Conservation (phyloP, 208 protist genomes). For the Trypanosoma mega region DNA sequence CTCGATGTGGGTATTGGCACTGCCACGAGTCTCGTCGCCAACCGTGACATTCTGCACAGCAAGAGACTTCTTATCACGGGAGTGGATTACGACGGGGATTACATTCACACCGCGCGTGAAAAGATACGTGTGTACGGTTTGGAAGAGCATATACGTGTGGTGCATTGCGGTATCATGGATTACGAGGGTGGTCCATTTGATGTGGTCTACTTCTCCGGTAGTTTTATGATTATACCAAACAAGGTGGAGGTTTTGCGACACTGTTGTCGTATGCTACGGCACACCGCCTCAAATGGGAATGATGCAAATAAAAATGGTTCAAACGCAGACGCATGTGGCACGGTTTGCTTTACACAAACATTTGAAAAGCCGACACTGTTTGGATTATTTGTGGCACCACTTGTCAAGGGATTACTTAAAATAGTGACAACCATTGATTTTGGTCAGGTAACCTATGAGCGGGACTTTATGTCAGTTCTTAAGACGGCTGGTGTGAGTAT, state of each 20-base stretch:
- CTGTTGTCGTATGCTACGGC: slow-evolving; percentile 64
- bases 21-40: slow-evolving; percentile 69
- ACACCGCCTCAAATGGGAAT: slow-evolving; percentile 36
- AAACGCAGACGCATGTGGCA: slow-evolving; percentile 38
- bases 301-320: slow-evolving; percentile 3
- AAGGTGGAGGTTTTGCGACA: slow-evolving; percentile 50
- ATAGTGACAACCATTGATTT: slow-evolving; percentile 79
- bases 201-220: slow-evolving; percentile 79
- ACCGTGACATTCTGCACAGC: slow-evolving; percentile 71
- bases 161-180: slow-evolving; percentile 67
- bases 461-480: slow-evolving; percentile 59
- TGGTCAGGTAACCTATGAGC: slow-evolving; percentile 80
- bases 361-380: slow-evolving; percentile 70
- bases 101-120: slow-evolving; percentile 50
- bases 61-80: slow-evolving; percentile 66
- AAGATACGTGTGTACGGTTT: slow-evolving; percentile 44
- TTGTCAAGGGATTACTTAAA: slow-evolving; percentile 57
- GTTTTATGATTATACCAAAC: slow-evolving; percentile 76
- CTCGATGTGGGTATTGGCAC: slow-evolving; percentile 82
- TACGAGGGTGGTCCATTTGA: slow-evolving; percentile 66
- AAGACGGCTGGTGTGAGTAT: slow-evolving; percentile 54
- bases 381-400: slow-evolving; percentile 47
- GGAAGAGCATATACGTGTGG: slow-evolving; percentile 39
- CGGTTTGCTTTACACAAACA: slow-evolving; percentile 80
- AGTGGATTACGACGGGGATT: slow-evolving; percentile 70